Percentiles rank a stretch among this genome's conserved stretches.
phyloP scores from a whole-genome alignment of 2,329 filamentous ascomycete species.

The Penicillium sp. region DNA sequence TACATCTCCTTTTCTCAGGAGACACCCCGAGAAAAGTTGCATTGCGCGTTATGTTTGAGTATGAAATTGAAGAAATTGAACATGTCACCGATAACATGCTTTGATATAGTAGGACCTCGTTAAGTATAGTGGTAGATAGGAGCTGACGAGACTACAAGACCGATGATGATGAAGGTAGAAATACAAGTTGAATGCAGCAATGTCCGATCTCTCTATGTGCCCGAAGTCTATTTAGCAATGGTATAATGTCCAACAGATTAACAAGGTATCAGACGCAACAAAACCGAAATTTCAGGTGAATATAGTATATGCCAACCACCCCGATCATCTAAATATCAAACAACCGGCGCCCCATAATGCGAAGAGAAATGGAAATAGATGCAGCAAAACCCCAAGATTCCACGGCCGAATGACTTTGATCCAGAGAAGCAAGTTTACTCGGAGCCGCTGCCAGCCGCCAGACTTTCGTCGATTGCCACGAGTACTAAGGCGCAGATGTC shows the following conservation, averaged over 20 bases:
- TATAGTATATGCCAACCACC: conserved; percentile 1
- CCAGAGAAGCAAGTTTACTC: not conserved
- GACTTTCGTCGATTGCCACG: conserved; percentile 62
- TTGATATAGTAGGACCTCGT: too few species aligned
- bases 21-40: not conserved
- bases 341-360: conserved; percentile 9
- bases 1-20: not conserved
- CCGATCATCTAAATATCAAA: not conserved
- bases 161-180: not conserved
- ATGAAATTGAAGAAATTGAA: not conserved
- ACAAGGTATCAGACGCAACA: not conserved
- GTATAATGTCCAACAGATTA: not conserved
- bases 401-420: not conserved
- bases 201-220: not conserved
- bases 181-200: not conserved
- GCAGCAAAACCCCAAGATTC: not conserved
- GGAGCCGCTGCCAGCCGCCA: not conserved
- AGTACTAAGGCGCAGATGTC: conserved; percentile 87
- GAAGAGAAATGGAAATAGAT: conserved; percentile 3
- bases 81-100: not conserved
- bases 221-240: not conserved
- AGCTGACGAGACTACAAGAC: too few species aligned
- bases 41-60: not conserved
- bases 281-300: not conserved
- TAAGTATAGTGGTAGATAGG: too few species aligned